Base-by-base conservation (phyloP, 2,329 filamentous ascomycete species). In the Penicillium sp. region DNA sequence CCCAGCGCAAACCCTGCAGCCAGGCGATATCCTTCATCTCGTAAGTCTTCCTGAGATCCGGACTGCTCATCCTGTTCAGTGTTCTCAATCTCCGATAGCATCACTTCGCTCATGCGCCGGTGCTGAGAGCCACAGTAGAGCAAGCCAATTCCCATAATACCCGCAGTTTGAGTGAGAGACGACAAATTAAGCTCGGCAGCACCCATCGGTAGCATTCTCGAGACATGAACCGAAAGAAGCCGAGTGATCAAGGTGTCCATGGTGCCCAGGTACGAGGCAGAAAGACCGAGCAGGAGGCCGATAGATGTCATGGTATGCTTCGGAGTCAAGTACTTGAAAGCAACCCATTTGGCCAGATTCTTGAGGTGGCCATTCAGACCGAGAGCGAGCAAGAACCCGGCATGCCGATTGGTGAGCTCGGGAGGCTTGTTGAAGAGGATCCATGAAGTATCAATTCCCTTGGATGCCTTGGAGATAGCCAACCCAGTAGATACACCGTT, bases 261-360 rank as follows among this genome's bases (percentile, higher is more conserved):
- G 2, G 93, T 98, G 1, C 96, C 95, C 68, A 97, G 84, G 74
- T 97, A 96, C 1, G 95, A 98, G 28, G 92, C 95, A 9, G 95
- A 93, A 19, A 99, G 83, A 0, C 95, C 95, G 0, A 99, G 83
- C 3, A 99, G 84, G n/a, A 99, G 83, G 10, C 95, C 95, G 58
- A 99, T 94, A 0, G 95, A 98, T 26, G 95, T 98, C 95, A 99
- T 99, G 28, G 93, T 96, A 77, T 99, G 96, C 73, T 99, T 99
- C 1, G 95, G 94, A 0, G 95, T 99, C n/a, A 99, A 82, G 70
- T 99, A 99, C 74, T 97, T 98, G 85, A 98, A 99, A 9, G 93
- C 94, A 47, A 99, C 90, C 94, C 95, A 99, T 80, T 98, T 98
- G 2, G 95, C 95, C 30, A 99, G 86, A 8, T 88, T 90, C 69